A percentile compares a stretch with the other conserved stretches of the same genome.
These are phyloP conservation scores for Podaxis rugospora DNA, from an alignment of 768 basidiomycete genomes.

Conservation along the genomic window DNA sequence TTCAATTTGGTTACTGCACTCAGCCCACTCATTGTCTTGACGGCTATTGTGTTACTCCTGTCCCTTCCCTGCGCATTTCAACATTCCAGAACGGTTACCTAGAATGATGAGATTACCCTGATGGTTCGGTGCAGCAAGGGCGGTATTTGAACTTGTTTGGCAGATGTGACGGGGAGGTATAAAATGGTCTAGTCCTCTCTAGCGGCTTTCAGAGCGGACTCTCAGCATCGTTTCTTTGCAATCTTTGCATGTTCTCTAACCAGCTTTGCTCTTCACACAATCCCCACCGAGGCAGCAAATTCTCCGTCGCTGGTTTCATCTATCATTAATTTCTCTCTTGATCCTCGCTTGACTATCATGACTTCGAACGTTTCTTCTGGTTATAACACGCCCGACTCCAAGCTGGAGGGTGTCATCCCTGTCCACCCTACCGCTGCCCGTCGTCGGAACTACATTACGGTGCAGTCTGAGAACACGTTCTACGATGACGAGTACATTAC, in stretches of 20 bases:
- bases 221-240: slow-evolving; percentile 24
- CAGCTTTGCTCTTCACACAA: slow-evolving; percentile 88
- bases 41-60: neutral
- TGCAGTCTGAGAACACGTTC: slow-evolving; percentile 77
- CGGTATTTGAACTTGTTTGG: neutral
- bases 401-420: slow-evolving; percentile 65
- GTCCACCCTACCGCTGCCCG: slow-evolving; percentile 86
- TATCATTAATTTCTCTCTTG: slow-evolving; percentile 29
- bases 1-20: neutral
- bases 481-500: slow-evolving; percentile 84
- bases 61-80: neutral
- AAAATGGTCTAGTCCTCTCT: neutral
- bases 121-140: neutral
- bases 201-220: neutral
- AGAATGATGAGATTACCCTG: neutral
- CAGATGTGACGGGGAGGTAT: neutral
- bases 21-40: neutral
- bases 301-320: slow-evolving; percentile 69
- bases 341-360: slow-evolving; percentile 40
- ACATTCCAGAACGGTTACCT: neutral
- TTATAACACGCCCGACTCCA: slow-evolving; percentile 66
- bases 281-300: slow-evolving; percentile 81
- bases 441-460: slow-evolving; percentile 66
- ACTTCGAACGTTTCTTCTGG: slow-evolving; percentile 54
- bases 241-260: slow-evolving; percentile 91